Evolutionary conservation across 257 asterid species (phyloP), one percentile per base, ranked within the genome.

Genomic region (Solanum appendiculatum): DNA sequence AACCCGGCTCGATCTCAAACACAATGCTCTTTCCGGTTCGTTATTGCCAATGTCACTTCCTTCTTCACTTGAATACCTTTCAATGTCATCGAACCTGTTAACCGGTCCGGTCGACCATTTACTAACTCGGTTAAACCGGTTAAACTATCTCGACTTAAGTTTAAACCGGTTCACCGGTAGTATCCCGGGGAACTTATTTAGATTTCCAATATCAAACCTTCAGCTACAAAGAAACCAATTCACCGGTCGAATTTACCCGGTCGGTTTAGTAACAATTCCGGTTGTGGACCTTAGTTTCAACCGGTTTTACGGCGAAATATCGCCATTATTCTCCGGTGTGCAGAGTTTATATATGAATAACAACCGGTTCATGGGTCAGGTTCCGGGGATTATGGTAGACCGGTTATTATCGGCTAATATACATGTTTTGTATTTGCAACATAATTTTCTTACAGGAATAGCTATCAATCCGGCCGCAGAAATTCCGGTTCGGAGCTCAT

Each of bases 391-490:
- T 44, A 85, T 97, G 58, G 99, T 95, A 88, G 96, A 95, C 89
- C 94, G 96, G 90, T 23, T 97, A 12, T 86, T 97, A 33, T 89
- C 95, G 0, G 94, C 96, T 21, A 87, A 88, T 46, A 94, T 96
- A 12, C 92, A 93, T 25, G 87, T 90, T 31, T 85, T 96, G 27
- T 96, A 96, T 77, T 48, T 97, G 8, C 99, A 97, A 91, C 99
- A 97, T 51, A 97, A 97, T 66, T 97, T 89, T 58, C 64, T 97
- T 63, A 97, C 99, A 18, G 98, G 99, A n/a, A 96, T 97, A 14
- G 92, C 90, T 87, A 96, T 97, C 1, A 92, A 88, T 82, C 98
- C 99, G 87, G 89, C 95, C 91, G 98, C 92, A 25, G 94, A 89
- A 88, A 97, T 97, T 85, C 99, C 99, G 0, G 33, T 92, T 86